These are phyloP conservation scores for Sporothrix brunneoviolacea DNA, from an alignment of 2,329 filamentous ascomycete species.

Conservation along the genomic window DNA sequence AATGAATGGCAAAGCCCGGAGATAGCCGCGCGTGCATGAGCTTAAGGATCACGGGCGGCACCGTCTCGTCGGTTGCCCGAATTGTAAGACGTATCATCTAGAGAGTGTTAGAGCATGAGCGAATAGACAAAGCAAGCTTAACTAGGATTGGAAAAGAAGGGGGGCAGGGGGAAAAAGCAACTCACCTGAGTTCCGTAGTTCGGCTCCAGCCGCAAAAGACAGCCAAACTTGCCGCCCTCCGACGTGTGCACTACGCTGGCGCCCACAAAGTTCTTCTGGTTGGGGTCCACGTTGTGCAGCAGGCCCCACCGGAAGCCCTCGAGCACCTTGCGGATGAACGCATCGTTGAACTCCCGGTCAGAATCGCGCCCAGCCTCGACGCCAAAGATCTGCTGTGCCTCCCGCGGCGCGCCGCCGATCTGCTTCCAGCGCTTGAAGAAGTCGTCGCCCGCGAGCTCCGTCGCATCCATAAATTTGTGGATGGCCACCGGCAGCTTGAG, in stretches of 20 bases:
- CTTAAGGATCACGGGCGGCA: conserved; percentile 73
- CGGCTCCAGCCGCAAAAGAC: conserved; percentile 85
- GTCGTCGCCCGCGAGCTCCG: conserved; percentile 78
- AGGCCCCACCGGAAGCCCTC: conserved; percentile 87
- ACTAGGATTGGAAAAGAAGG: neutral
- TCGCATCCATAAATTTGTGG: conserved; percentile 96
- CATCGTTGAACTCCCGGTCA: conserved; percentile 59
- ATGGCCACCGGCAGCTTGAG: conserved; percentile 81
- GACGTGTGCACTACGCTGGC: conserved; percentile 78
- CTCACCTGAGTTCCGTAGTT: conserved; percentile 87
- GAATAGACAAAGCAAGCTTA: neutral
- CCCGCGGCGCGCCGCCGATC: conserved; percentile 80
- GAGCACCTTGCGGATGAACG: conserved; percentile 65
- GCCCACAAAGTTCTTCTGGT: conserved; percentile 87
- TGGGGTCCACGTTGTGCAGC: conserved; percentile 80
- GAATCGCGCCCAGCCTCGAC: conserved; percentile 44
- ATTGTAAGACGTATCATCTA: conserved; percentile 96
- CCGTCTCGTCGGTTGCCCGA: conserved; percentile 83
- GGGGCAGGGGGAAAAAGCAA: neutral
- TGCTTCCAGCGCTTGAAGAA: conserved; percentile 99
- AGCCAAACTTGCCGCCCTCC: conserved; percentile 85
- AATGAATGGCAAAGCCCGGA: conserved; percentile 38
- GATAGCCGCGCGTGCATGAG: conserved; percentile 80
- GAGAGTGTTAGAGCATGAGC: conserved; percentile 12
- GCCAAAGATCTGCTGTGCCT: conserved; percentile 82